Conservation (phyloP, 257 asterid genomes). For the Buddleja alternifolia region DNA sequence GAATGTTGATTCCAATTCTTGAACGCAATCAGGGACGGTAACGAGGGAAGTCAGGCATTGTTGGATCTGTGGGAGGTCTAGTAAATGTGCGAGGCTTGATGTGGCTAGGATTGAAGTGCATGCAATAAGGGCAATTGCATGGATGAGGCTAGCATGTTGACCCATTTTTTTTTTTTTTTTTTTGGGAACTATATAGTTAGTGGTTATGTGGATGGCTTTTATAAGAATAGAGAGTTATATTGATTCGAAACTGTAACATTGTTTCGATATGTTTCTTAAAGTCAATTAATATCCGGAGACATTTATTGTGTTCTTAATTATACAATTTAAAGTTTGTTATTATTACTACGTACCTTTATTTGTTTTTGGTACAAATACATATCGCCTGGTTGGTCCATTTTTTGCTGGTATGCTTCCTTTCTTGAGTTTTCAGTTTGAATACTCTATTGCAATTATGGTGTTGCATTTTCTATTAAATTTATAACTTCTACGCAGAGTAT, state of each 20-base stretch:
- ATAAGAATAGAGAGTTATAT: background rate
- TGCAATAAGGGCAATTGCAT: background rate
- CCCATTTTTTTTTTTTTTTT: background rate
- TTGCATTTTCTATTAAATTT: no score
- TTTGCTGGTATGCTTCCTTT: no score
- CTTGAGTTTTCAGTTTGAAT: no score
- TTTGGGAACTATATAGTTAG: background rate
- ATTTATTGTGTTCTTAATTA: conserved; percentile 4
- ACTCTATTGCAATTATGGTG: no score
- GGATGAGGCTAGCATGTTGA: background rate
- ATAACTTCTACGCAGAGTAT: no score
- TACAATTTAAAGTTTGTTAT: background rate
- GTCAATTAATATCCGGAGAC: background rate
- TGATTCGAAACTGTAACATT: conserved; percentile 27
- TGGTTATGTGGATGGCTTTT: conserved; percentile 1
- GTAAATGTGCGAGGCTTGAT: conserved; percentile 2
- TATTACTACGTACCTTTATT: no score
- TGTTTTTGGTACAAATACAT: no score
- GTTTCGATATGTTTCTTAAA: background rate
- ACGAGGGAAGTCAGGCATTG: conserved; percentile 3
- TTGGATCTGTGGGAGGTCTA: background rate
- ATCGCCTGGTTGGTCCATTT: no score
- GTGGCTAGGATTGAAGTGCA: conserved; percentile 9
- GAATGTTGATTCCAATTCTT: background rate
- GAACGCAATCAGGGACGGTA: conserved; percentile 23